A percentile compares a stretch with the other conserved stretches of the same genome.
Evolutionary conservation across 768 basidiomycete genomes (phyloP).

Genomic region (Termitomyces sp.): DNA sequence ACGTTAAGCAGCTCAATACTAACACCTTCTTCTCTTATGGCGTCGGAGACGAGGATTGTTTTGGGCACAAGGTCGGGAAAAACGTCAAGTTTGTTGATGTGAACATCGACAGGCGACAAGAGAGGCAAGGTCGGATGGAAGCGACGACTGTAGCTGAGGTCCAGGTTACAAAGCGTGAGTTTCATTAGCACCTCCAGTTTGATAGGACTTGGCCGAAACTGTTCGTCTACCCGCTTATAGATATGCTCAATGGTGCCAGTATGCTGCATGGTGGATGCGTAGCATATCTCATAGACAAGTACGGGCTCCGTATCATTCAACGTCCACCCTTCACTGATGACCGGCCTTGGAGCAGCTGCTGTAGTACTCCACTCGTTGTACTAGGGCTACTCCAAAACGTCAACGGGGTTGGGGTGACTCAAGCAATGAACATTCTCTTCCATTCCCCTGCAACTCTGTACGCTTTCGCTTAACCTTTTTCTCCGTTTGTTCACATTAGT

Average conservation of each 20-base stretch:
- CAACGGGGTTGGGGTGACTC: constrained; percentile 74
- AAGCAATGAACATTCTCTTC: constrained; percentile 64
- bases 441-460: constrained; percentile 64
- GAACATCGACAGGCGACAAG: constrained; percentile 40
- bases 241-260: constrained; percentile 71
- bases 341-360: constrained; percentile 38
- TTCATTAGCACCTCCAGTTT: not conserved
- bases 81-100: constrained; percentile 59
- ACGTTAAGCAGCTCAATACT: constrained; percentile 60
- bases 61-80: constrained; percentile 58
- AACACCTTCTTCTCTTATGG: constrained; percentile 70
- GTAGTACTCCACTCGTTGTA: constrained; percentile 62
- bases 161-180: constrained; percentile 55
- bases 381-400: constrained; percentile 53
- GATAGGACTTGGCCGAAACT: constrained; percentile 1
- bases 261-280: constrained; percentile 76
- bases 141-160: constrained; percentile 61
- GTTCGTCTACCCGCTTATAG: constrained; percentile 24
- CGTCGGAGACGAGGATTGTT: constrained; percentile 58
- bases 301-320: constrained; percentile 23
- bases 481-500: constrained; percentile 5
- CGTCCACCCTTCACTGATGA: not conserved
- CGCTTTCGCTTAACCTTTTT: constrained; percentile 20
- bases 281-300: constrained; percentile 74
- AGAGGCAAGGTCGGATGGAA: constrained; percentile 48